Base-by-base conservation (phyloP, 768 basidiomycete species). In the Clitopilus hobsonii region DNA sequence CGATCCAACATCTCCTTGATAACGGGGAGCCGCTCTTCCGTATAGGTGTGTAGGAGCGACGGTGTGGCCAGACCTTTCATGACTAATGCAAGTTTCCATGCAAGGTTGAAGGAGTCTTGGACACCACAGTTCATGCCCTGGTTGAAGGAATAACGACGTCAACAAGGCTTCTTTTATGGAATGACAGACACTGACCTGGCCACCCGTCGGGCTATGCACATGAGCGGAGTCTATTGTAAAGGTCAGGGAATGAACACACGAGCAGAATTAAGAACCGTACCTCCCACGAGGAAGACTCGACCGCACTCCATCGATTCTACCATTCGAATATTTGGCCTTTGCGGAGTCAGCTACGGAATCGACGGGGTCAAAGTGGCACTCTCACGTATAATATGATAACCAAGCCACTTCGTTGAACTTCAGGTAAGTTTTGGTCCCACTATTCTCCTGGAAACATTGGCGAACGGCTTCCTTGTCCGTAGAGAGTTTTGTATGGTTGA, bases 311-410 rank as follows among this genome's bases (percentile, higher is more conserved):
- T 75, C 20, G 62, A 69, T 38, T 79, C 60, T 0, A 72, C 74
- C 76, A 80, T 77, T 8, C 81, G 69, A 25, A 81, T 71, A 60
- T 79, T 80, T 1, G 78, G 72, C 25, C 80, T 75, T 50, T 49
- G 23, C 63, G 49, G 36, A 6, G 22, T 16, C 28, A 14, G 47
- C 63, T 11, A 36, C 68, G 69, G 30, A 65, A 52, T 48, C n/a
- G 7, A 61, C 60, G 13, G 38, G 38, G 18, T n/a, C 6, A 26
- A 41, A 14, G 26, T 11, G 14, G n/a, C n/a, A n/a, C n/a, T 58
- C 11, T 4, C 23, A 70, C 70, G 51, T 67, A 52, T 66, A 72
- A 7, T 58, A 61, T 3, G 64, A 65, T 23, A 66, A 47, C 63
- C 69, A 71, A 8, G 60, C 50, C 16, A 71, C 47, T 10, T 68